Evolutionary conservation across 2,329 filamentous ascomycete species (phyloP).

Genomic region (Colletotrichum sp.): DNA sequence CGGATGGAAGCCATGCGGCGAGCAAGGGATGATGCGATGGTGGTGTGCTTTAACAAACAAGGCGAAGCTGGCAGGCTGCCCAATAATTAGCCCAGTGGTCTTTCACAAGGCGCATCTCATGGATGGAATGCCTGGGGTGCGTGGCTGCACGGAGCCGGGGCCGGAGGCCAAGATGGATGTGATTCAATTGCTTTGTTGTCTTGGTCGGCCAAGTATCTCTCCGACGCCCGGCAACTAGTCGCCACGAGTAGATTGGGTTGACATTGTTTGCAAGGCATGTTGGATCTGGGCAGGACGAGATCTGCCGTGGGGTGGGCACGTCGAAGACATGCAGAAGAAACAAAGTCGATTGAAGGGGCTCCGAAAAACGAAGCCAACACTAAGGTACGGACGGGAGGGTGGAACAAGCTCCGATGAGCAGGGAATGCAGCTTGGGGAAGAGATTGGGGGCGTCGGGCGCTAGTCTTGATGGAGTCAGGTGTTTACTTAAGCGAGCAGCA

Average conservation of each 20-base stretch:
- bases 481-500: background rate
- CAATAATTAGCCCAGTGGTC: background rate
- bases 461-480: background rate
- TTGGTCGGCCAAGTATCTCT: background rate
- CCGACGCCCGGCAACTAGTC: background rate
- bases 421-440: constrained; percentile 1
- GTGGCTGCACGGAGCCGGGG: background rate
- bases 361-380: background rate
- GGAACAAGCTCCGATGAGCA: background rate
- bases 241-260: constrained; percentile 7
- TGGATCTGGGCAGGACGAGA: constrained; percentile 7
- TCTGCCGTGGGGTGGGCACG: background rate
- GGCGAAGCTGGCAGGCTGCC: background rate
- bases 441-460: constrained; percentile 3
- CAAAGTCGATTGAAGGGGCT: background rate
- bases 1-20: background rate
- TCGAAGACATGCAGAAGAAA: constrained; percentile 16
- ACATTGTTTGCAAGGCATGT: background rate
- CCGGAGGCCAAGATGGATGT: background rate
- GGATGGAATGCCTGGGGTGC: background rate
- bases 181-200: background rate
- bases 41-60: background rate
- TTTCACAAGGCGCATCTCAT: background rate
- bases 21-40: constrained; percentile 1
- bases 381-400: background rate